Percentiles rank a stretch among this genome's conserved stretches.
Conservation (phyloP, 2,329 filamentous ascomycete species). For the Phialocephala subalpina region DNA sequence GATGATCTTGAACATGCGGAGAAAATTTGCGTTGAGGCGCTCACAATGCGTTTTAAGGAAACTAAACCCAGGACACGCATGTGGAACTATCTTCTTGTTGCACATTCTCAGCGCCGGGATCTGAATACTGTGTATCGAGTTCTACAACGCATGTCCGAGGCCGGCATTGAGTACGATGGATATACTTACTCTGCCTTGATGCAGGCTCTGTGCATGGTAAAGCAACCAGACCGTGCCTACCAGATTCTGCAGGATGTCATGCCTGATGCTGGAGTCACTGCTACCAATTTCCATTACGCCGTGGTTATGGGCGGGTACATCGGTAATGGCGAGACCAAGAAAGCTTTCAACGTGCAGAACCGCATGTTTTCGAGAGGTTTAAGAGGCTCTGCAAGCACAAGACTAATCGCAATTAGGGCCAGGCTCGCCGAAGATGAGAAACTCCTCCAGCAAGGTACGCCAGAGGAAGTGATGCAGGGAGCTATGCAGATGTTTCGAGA, state of each 20-base stretch:
- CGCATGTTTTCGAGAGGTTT: conserved; percentile 51
- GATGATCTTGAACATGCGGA: conserved; percentile 63
- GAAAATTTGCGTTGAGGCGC: conserved; percentile 63
- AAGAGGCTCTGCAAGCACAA: conserved; percentile 50
- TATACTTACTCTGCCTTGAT: conserved; percentile 70
- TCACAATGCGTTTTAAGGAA: conserved; percentile 58
- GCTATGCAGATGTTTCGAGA: conserved; percentile 39
- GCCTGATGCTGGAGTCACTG: conserved; percentile 52
- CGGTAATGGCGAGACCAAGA: conserved; percentile 48
- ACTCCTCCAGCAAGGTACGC: conserved; percentile 24
- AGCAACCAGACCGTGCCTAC: conserved; percentile 62
- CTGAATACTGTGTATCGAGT: conserved; percentile 59
- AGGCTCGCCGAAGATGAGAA: conserved; percentile 33
- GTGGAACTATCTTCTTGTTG: conserved; percentile 81
- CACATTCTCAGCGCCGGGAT: conserved; percentile 71
- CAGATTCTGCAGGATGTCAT: conserved; percentile 60
- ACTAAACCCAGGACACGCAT: conserved; percentile 65
- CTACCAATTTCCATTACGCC: conserved; percentile 59
- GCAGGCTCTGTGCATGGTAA: conserved; percentile 59
- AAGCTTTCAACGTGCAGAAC: conserved; percentile 58
- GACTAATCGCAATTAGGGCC: conserved; percentile 50
- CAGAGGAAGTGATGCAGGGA: conserved; percentile 35
- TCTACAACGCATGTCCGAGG: conserved; percentile 61
- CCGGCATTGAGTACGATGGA: conserved; percentile 58
- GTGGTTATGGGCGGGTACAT: conserved; percentile 58